Base-by-base conservation (phyloP, 1,284 basidiomycete species). In the Cutaneotrichosporon arboriforme region DNA sequence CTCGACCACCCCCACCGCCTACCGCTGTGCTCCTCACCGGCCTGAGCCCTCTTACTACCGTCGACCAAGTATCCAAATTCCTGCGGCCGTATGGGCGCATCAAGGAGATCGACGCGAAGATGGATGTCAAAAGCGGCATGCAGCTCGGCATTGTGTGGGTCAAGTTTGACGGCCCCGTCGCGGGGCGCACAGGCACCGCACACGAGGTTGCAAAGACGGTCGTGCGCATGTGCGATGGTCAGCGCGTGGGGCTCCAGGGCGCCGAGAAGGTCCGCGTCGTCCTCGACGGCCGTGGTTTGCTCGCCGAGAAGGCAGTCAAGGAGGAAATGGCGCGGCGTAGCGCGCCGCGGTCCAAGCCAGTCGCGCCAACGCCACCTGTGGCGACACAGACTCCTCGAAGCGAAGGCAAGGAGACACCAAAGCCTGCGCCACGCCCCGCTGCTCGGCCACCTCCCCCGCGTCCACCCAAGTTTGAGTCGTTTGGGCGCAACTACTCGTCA, bases 141-240 rank as follows among this genome's bases (percentile, higher is more conserved):
- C 83, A 86, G 14, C 80, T 97, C 4, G 92, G 92, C 7, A 83
- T 97, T 38, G 84, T 88, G 48, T 84, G 83, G 67, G 80, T 97
- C 63, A 83, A 81, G 58, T 97, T 81, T 69, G 72, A 69, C 37
- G 63, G 58, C 10, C 73, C 66, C 26, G 57, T 54, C 18, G 54
- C 57, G 14, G 64, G 67, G 9, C 57, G 50, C 15, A 43, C 51
- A 12, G 63, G 63, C 3, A 65, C 65, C 0, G 65, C 65, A 14
- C 62, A 78, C 62, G 72, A 76, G 38, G 67, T 73, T 8, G 77
- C 77, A 4, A 51, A 54, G 26, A 51, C 65, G 17, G 77, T 75
- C 9, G 64, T 75, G 12, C 57, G 52, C 46, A 64, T 61, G 54
- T 77, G 69, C 50, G 69, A 77, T 52, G 76, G 76, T 26, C 66